Percentiles rank a stretch among this genome's conserved stretches.
phyloP scores from a whole-genome alignment of 2,329 filamentous ascomycete species.

The Trichoderma atrobrunneum region DNA sequence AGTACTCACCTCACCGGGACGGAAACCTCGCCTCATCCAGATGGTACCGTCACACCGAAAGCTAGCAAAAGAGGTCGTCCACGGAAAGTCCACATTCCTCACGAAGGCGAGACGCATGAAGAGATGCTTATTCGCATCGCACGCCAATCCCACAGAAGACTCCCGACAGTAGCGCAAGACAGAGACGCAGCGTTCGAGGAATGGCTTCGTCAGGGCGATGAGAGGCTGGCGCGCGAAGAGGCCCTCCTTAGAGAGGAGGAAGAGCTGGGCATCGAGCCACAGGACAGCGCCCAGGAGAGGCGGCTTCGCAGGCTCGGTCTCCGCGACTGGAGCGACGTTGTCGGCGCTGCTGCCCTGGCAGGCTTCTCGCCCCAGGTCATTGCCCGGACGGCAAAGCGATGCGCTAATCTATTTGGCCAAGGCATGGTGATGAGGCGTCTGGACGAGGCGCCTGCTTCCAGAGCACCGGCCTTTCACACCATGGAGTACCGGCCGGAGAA shows the following conservation, averaged over 20 bases:
- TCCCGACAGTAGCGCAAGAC: conserved; percentile 28
- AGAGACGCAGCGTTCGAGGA: conserved; percentile 35
- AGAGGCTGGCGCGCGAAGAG: conserved; percentile 21
- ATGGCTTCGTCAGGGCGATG: conserved; percentile 34
- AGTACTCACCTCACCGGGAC: conserved; percentile 11
- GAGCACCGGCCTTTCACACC: conserved; percentile 26
- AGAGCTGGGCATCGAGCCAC: conserved; percentile 21
- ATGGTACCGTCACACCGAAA: conserved; percentile 15
- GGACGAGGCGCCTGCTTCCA: conserved; percentile 32
- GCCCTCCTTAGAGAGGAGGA: conserved; percentile 19
- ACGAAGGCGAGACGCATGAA: conserved; percentile 44
- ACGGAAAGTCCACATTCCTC: conserved; percentile 38
- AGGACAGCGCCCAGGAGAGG: conserved; percentile 25
- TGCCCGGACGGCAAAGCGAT: conserved; percentile 68
- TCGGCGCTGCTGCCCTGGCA: conserved; percentile 72
- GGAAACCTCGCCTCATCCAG: not conserved
- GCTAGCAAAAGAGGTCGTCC: conserved; percentile 38
- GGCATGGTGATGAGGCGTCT: conserved; percentile 63
- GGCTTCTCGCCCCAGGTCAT: conserved; percentile 67
- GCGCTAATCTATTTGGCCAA: conserved; percentile 71
- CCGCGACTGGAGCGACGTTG: conserved; percentile 81
- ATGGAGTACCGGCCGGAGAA: conserved; percentile 32
- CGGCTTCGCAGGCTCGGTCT: conserved; percentile 41
- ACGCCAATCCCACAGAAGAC: conserved; percentile 36
- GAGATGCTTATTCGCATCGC: conserved; percentile 50